Conservation (phyloP, 805 yeast genomes). For the Wickerhamiella shivajii region DNA sequence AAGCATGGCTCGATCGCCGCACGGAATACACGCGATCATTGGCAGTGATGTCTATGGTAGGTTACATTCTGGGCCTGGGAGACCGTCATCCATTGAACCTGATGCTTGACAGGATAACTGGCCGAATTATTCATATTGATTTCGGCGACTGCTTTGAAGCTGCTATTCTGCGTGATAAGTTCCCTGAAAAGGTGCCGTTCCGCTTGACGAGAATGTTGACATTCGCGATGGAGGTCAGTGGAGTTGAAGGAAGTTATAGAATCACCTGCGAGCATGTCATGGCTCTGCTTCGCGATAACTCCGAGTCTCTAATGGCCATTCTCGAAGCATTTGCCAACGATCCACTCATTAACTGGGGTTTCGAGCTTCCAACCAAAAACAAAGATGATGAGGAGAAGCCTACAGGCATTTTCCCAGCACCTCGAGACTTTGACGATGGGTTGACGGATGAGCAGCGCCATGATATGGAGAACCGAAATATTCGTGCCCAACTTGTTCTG, state of each 20-base stretch:
- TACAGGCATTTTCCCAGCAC: not conserved
- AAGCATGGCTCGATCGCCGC: constrained; percentile 94
- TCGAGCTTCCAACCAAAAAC: constrained; percentile 63
- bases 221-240: constrained; percentile 98
- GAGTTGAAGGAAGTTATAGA: constrained; percentile 93
- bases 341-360: constrained; percentile 98
- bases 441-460: constrained; percentile 17
- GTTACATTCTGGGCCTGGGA: constrained; percentile 90
- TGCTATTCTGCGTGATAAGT: constrained; percentile 88
- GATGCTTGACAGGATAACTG: constrained; percentile 88
- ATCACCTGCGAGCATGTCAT: constrained; percentile 95
- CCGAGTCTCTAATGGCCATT: constrained; percentile 94
- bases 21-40: constrained; percentile 90
- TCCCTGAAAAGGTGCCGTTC: constrained; percentile 97
- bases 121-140: constrained; percentile 93
- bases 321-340: constrained; percentile 97
- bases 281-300: constrained; percentile 84
- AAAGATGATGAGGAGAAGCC: constrained; percentile 8
- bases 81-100: constrained; percentile 96
- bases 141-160: constrained; percentile 99
- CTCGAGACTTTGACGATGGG: constrained; percentile 10
- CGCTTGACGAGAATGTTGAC: constrained; percentile 92
- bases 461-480: constrained; percentile 37
- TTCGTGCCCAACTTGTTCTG: constrained; percentile 80
- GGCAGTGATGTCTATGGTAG: constrained; percentile 98